Conservation (phyloP, 176 grass and related monocot genomes). For the Canna indica region DNA sequence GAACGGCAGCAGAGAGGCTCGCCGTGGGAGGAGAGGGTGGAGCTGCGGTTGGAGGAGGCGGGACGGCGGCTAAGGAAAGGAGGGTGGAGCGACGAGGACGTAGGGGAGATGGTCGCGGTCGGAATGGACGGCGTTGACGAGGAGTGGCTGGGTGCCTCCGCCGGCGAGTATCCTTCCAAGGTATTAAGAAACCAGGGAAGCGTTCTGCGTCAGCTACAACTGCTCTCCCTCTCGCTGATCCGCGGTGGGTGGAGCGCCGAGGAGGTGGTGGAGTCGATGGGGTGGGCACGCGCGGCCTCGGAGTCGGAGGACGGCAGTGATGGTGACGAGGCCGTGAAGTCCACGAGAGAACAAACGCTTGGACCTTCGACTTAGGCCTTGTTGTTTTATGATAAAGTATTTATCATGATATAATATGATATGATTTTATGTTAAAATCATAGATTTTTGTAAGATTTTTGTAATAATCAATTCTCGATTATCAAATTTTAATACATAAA, state of each 20-base stretch:
- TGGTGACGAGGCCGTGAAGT: not conserved
- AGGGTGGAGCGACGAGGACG: conserved; percentile 18
- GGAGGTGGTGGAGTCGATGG: conserved; percentile 10
- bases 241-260: conserved; percentile 11
- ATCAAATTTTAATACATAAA: too few species aligned
- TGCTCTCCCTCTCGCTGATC: not conserved
- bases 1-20: not conserved
- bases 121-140: not conserved
- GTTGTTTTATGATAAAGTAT: too few species aligned
- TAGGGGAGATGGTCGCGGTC: conserved; percentile 1
- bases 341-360: too few species aligned
- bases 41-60: not conserved
- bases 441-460: too few species aligned
- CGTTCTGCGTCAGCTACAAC: not conserved
- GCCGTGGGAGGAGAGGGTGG: not conserved
- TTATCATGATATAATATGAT: too few species aligned
- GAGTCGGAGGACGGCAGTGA: not conserved
- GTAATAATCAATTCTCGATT: too few species aligned
- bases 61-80: not conserved
- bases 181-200: not conserved
- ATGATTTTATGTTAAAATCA: too few species aligned
- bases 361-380: too few species aligned
- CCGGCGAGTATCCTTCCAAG: not conserved
- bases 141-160: too few species aligned
- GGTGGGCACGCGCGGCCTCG: not conserved